Evolutionary conservation across 257 asterid genomes (phyloP).

Genomic region (Coffea eugenioides): DNA sequence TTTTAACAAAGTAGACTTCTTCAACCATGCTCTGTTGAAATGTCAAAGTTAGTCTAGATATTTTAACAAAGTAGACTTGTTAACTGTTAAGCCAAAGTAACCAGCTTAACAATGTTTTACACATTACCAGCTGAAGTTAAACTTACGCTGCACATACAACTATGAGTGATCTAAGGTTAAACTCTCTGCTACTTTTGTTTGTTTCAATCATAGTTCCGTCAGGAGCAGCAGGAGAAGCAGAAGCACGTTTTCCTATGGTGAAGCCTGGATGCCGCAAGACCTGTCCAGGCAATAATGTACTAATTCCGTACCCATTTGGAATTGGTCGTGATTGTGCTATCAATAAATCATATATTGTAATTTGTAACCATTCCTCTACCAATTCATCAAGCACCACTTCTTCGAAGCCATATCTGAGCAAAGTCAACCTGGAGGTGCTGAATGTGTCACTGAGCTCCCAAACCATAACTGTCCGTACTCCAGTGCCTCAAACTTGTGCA

Average conservation of each 20-base stretch:
- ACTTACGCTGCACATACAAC: neutral
- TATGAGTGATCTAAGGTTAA: neutral
- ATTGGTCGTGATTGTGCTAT: conserved; percentile 22
- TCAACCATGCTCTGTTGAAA: neutral
- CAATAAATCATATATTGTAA: conserved; percentile 8
- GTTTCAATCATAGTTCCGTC: neutral
- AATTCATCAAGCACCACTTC: neutral
- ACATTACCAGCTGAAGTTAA: too few species aligned
- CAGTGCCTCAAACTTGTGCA: conserved; percentile 2
- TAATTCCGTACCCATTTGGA: conserved; percentile 26
- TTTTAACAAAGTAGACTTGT: too few species aligned
- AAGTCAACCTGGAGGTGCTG: conserved; percentile 14
- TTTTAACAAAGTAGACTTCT: neutral
- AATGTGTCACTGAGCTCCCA: conserved; percentile 1
- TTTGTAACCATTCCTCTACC: neutral
- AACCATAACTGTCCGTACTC: conserved; percentile 1
- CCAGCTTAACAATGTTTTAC: too few species aligned
- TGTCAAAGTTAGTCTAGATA: neutral
- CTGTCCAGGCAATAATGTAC: conserved; percentile 4
- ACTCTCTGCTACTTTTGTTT: neutral
- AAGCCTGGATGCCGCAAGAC: conserved; percentile 1
- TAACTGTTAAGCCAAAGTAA: too few species aligned
- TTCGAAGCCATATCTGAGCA: conserved; percentile 12
- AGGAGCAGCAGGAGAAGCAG: neutral
- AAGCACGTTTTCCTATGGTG: neutral